These are phyloP conservation scores for Zymoseptoria tritici DNA, from an alignment of 2,329 filamentous ascomycete genomes.

Conservation along the genomic window DNA sequence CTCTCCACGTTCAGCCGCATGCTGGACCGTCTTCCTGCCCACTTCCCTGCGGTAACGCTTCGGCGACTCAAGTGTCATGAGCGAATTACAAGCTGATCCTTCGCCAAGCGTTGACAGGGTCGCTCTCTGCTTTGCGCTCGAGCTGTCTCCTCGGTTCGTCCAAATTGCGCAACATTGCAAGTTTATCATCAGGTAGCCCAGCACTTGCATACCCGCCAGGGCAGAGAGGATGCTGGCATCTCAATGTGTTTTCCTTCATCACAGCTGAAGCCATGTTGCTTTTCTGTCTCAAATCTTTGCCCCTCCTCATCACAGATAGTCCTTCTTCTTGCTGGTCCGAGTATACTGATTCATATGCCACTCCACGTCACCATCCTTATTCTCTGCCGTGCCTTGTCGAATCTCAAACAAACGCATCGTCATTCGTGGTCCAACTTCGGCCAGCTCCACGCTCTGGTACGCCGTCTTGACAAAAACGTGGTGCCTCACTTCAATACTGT, in stretches of 20 bases:
- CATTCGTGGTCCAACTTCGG: conserved; percentile 88
- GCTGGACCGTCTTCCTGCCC: no score
- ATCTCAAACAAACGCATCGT: conserved; percentile 97
- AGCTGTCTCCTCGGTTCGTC: no score
- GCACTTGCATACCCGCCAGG: neutral
- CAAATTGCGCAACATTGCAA: no score
- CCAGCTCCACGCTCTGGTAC: conserved; percentile 79
- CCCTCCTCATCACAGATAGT: conserved; percentile 60
- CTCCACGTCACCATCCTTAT: conserved; percentile 90
- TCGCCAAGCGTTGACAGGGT: no score
- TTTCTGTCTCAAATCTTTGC: neutral
- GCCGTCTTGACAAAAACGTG: conserved; percentile 91
- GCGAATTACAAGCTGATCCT: no score
- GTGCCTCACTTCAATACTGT: conserved; percentile 81
- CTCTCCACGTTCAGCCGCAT: no score
- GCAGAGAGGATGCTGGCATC: neutral
- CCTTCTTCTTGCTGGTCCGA: conserved; percentile 87
- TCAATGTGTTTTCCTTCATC: neutral
- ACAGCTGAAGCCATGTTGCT: neutral
- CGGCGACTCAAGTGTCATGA: no score
- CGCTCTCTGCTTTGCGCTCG: no score
- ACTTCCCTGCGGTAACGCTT: no score
- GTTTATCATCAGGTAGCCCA: no score
- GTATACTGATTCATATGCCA: conserved; percentile 97
- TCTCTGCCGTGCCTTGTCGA: conserved; percentile 80